Evolutionary conservation across 208 protist species (phyloP).

Genomic region (Naegleria lovaniensis): DNA sequence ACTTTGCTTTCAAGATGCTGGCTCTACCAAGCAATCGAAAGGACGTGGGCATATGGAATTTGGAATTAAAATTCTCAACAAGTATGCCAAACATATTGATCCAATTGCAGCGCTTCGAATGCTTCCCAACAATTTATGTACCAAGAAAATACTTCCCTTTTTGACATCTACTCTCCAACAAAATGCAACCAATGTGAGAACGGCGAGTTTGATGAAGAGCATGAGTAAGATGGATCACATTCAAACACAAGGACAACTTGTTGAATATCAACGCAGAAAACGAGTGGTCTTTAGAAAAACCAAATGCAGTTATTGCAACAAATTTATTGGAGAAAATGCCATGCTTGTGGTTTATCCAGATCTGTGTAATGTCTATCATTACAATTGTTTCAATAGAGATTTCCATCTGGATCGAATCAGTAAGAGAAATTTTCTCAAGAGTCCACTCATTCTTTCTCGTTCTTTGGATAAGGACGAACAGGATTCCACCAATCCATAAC

Average conservation of each 20-base stretch:
- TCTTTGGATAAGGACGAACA: neutral
- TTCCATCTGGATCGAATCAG: neutral
- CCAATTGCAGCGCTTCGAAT: neutral
- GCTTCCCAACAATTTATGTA: neutral
- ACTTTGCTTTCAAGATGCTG: neutral
- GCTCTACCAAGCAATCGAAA: neutral
- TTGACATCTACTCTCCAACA: neutral
- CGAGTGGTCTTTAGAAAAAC: neutral
- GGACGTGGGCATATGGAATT: neutral
- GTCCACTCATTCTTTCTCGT: neutral
- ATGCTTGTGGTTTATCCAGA: neutral
- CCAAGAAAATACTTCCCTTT: neutral
- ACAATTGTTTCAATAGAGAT: neutral
- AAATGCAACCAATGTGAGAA: neutral
- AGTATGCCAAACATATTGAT: neutral
- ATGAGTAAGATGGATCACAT: neutral
- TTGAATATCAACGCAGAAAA: neutral
- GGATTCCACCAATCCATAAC: too few relatives aligned
- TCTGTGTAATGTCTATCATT: neutral
- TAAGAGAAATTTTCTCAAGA: neutral
- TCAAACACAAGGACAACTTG: neutral
- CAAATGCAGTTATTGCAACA: neutral
- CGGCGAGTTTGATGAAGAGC: neutral
- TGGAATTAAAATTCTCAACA: neutral
- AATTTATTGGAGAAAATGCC: neutral